Evolutionary conservation across 129 eudicot species (phyloP).

Genomic region (carrot (Daucus carota)): DH1_v3.0 NC_030381.2:33724501-33725000

Average conservation of each 20-base stretch:
- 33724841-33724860: conserved; percentile 92
- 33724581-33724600: too few relatives aligned
- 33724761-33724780: background rate
- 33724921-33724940: background rate
- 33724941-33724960: background rate
- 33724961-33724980: background rate
- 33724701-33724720: background rate
- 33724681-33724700: background rate
- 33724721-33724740: background rate
- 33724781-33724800: conserved; percentile 17
- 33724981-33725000: background rate
- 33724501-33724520: too few relatives aligned
- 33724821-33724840: conserved; percentile 88
- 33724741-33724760: background rate
- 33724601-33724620: too few relatives aligned
- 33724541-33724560: too few relatives aligned
- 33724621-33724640: background rate
- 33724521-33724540: too few relatives aligned
- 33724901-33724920: conserved; percentile 11
- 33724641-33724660: background rate
- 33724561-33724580: too few relatives aligned
- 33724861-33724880: conserved; percentile 92
- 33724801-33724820: conserved; percentile 92
- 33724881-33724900: conserved; percentile 54
- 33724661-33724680: background rate